Base-by-base conservation (phyloP, 805 yeast genomes). In the Myxozyma mucilagina region DNA sequence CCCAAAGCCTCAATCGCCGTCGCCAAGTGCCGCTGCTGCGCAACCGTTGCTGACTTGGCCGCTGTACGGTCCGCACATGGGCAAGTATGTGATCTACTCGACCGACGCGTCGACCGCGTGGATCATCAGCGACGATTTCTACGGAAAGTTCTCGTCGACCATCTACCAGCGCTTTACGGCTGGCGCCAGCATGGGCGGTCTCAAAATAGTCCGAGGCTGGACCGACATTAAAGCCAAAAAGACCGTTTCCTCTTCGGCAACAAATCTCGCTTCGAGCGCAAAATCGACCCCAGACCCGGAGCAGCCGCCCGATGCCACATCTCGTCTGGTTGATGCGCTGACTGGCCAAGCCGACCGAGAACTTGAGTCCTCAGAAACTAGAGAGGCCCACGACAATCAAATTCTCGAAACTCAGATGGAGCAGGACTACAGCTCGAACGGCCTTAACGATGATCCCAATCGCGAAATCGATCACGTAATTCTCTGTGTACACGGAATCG, bases 401-500 rank as follows among this genome's bases (percentile, higher is more conserved):
- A 32, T 61, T 10, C 38, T 63, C 48, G 68, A 68, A 44, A 57
- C 60, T 11, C 69, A 70, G 56, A 70, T 71, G 71, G 70, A 66
- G 34, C 50, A 67, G 16, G 75, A 72, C 45, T 70, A 72, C 43
- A 54, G 45, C 13, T 34, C 16, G 4, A 57, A 59, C 16, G 59
- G 48, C n/a, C n/a, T n/a, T 20, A 56, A 47, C 11, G 61, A 57
- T 14, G 67, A 63, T 55, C 67, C 54, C 38, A 56, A 59, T 29
- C 48, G 84, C 48, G 73, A 78, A 53, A 73, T 84, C 29, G 85
- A 85, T 39, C 90, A 86, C 69, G 75, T 93, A 64, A 83, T 92
- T 1, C 77, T 93, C n/a, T 90, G 97, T 70, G 83, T 93, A 34
- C 99, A 93, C 75, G 99, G 99, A 0, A 89, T 93, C 62, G 99